These are phyloP conservation scores for Lumnitzera littorea DNA, from an alignment of 345 rosid genomes.

Conservation along the genomic window DNA sequence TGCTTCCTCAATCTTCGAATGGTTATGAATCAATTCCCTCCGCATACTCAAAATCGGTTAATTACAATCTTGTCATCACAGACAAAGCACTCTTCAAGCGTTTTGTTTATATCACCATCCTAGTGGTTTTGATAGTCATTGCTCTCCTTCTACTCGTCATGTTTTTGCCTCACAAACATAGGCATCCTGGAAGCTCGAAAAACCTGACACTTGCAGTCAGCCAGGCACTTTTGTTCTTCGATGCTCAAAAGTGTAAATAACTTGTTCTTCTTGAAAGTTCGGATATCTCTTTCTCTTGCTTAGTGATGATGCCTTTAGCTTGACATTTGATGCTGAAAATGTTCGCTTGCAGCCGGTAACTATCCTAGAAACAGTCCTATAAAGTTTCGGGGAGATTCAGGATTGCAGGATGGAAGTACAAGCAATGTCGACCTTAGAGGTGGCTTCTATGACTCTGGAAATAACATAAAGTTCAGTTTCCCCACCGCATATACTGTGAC, in stretches of 20 bases:
- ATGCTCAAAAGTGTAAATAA: slow-evolving; percentile 52
- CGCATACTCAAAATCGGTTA: slow-evolving; percentile 36
- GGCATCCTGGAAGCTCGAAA: slow-evolving; percentile 23
- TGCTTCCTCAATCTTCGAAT: slow-evolving; percentile 18
- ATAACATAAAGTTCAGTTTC: slow-evolving; percentile 52
- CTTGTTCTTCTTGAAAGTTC: not conserved
- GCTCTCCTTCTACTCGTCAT: slow-evolving; percentile 19
- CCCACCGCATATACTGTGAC: slow-evolving; percentile 51
- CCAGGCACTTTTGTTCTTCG: slow-evolving; percentile 52
- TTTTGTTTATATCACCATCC: slow-evolving; percentile 24
- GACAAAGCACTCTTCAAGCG: slow-evolving; percentile 33
- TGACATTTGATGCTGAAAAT: not conserved
- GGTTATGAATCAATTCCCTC: slow-evolving; percentile 37
- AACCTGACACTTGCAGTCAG: slow-evolving; percentile 49
- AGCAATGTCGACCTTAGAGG: slow-evolving; percentile 30
- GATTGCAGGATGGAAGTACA: slow-evolving; percentile 41
- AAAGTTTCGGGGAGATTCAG: slow-evolving; percentile 50
- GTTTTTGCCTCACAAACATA: slow-evolving; percentile 31
- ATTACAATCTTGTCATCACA: slow-evolving; percentile 37
- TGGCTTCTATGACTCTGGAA: slow-evolving; percentile 65
- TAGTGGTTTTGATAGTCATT: slow-evolving; percentile 15
- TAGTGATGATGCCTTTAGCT: no score
- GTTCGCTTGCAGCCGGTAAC: slow-evolving; percentile 36
- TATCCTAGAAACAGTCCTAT: slow-evolving; percentile 37
- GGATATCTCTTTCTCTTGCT: no score